Conservation (phyloP, 2,329 filamentous ascomycete genomes). For the Geoglossum cookeanum region DNA sequence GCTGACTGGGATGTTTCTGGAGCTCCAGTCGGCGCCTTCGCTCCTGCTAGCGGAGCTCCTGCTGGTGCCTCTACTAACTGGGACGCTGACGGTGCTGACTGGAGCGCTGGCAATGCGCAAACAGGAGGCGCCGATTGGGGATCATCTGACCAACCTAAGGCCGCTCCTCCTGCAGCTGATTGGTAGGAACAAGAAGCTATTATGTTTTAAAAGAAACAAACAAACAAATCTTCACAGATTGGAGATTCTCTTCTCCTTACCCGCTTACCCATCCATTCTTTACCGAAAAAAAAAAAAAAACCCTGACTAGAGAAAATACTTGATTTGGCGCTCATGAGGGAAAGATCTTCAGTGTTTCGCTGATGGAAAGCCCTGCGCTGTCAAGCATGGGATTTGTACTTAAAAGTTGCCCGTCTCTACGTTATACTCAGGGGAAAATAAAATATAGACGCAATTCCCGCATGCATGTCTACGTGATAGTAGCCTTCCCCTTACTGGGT, state of each 20-base stretch:
- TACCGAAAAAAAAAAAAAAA: constrained; percentile 27
- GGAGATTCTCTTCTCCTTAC: not conserved
- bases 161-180: not conserved
- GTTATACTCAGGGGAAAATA: not conserved
- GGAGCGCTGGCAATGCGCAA: constrained; percentile 37
- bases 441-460: not conserved
- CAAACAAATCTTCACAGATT: not conserved
- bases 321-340: constrained; percentile 82
- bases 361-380: constrained; percentile 94
- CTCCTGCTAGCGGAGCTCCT: constrained; percentile 36
- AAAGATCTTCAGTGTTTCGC: constrained; percentile 67
- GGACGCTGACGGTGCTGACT: constrained; percentile 49
- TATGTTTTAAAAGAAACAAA: not conserved
- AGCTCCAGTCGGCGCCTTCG: constrained; percentile 45
- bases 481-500: too few species aligned
- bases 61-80: constrained; percentile 42
- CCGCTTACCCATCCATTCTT: constrained; percentile 10
- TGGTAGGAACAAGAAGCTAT: not conserved
- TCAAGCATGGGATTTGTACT: constrained; percentile 57
- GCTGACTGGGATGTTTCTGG: constrained; percentile 70
- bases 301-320: not conserved
- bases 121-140: constrained; percentile 17
- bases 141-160: not conserved
- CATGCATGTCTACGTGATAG: too few species aligned
- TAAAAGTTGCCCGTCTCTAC: constrained; percentile 51